phyloP scores from a whole-genome alignment of 208 protist species.

The Leishmania gerbilli region DNA sequence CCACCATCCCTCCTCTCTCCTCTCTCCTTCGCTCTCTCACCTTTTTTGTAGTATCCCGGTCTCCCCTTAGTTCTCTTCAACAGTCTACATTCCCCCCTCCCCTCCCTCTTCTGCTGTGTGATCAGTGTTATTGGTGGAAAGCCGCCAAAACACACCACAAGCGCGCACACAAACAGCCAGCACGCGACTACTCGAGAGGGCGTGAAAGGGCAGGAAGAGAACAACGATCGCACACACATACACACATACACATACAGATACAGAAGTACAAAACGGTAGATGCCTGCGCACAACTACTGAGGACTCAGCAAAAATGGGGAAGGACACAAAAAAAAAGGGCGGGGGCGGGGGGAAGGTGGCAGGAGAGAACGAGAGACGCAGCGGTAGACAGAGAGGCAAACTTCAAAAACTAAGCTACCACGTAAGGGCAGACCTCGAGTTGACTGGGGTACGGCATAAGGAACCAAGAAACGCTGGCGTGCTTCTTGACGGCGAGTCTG shows the following conservation, averaged over 20 bases:
- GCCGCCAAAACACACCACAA: neutral
- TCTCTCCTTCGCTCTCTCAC: neutral
- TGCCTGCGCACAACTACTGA: neutral
- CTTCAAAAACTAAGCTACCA: neutral
- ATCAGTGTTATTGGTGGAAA: neutral
- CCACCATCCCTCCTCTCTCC: neutral
- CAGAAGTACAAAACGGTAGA: neutral
- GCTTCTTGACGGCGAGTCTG: neutral
- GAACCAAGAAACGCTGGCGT: neutral
- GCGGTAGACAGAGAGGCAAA: neutral
- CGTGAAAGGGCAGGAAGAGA: neutral
- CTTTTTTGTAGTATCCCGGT: neutral
- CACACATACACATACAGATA: neutral
- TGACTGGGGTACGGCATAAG: neutral
- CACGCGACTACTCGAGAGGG: neutral
- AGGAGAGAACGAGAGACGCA: constrained; percentile 2
- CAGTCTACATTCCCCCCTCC: neutral
- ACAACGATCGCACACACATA: neutral
- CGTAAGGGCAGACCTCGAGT: neutral
- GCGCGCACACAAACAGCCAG: neutral
- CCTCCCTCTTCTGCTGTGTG: neutral
- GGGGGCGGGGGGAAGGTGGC: neutral
- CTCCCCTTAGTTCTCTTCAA: neutral
- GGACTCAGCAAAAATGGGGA: neutral
- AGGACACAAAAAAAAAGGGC: constrained; percentile 4